Evolutionary conservation across 2,329 filamentous ascomycete genomes (phyloP).

Genomic region (Venturiaceae sp.): DNA sequence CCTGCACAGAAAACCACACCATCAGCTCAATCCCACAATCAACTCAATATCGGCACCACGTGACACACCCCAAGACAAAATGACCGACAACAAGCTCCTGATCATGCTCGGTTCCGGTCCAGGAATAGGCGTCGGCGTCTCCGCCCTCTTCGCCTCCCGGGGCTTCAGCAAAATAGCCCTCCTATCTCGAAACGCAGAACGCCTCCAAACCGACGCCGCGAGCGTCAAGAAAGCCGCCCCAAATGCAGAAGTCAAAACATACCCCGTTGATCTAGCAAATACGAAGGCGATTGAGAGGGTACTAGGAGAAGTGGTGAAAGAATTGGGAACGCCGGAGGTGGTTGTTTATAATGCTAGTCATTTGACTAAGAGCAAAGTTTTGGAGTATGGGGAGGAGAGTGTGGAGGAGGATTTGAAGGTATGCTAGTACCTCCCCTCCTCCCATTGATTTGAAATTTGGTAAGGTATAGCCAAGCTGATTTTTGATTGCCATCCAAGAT

Average conservation of each 20-base stretch:
- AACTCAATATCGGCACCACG: neutral
- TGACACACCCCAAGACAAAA: neutral
- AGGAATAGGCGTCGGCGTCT: slow-evolving; percentile 18
- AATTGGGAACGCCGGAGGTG: slow-evolving; percentile 11
- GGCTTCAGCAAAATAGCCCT: slow-evolving; percentile 17
- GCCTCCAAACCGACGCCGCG: slow-evolving; percentile 13
- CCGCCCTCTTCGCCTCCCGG: slow-evolving; percentile 16
- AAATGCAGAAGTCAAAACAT: slow-evolving; percentile 6
- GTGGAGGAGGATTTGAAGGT: slow-evolving; percentile 43
- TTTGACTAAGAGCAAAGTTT: neutral
- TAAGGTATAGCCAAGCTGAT: neutral
- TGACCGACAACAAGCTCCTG: neutral
- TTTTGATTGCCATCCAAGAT: slow-evolving; percentile 20
- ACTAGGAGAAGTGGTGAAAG: slow-evolving; percentile 4
- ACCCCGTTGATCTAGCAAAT: slow-evolving; percentile 7
- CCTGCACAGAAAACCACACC: too few relatives aligned
- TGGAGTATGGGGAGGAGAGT: slow-evolving; percentile 18
- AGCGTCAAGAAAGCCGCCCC: slow-evolving; percentile 2
- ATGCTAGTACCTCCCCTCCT: slow-evolving; percentile 3
- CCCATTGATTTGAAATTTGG: neutral
- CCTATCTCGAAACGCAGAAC: slow-evolving; percentile 14
- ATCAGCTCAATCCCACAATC: too few relatives aligned
- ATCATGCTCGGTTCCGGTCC: slow-evolving; percentile 20
- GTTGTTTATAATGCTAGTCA: slow-evolving; percentile 10
- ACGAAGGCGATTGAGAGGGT: neutral